Base-by-base conservation (phyloP, 108 stramenopile species). In the Cyclotella choctawhatcheeana region DNA sequence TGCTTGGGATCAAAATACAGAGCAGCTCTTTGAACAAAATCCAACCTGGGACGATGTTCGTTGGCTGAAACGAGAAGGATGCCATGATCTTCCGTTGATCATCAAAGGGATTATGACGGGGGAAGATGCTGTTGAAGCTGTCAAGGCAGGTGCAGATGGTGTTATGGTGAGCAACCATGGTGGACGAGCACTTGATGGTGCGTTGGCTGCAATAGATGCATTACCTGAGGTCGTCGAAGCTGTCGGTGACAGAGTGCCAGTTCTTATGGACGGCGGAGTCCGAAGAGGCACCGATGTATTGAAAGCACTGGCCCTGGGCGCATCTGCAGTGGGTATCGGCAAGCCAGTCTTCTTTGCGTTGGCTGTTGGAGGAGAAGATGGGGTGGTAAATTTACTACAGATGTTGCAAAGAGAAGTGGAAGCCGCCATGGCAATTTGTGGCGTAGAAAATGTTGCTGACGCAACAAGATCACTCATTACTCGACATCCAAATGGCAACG, bases 91-190 rank as follows among this genome's bases (percentile, higher is more conserved):
- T 4, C 93, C 93, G 5, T 58, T 94, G 16, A 84, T 98, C 45
- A 79, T 97, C 35, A 98, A 98, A 82, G 97, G 97, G 3, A 94
- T 98, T 24, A 91, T 96, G 90, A 92, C 94, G 3, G 88, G 87
- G 12, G 96, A 97, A 82, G 97, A 98, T 89, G 97, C 97, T 1
- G 51, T 69, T 2, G 71, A 89, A 54, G 93, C 95, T 7, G 72
- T 97, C 0, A 61, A 81, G 27, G 81, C 86, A 30, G 96, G 96
- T 44, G 86, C 82, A 10, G 96, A 97, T 82, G 96, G 77, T 32
- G 89, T 98, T 70, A 89, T 94, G 93, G 90, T 98, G 16, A 91
- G 89, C 44, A 98, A 97, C 75, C 97, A 98, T 73, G 97, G 97
- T 67, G 97, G 94, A 18, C 83, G 97, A 33, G 93, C 87, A 66